Conservation (phyloP, 129 eudicot genomes). For the Artemisia tridentata region DNA sequence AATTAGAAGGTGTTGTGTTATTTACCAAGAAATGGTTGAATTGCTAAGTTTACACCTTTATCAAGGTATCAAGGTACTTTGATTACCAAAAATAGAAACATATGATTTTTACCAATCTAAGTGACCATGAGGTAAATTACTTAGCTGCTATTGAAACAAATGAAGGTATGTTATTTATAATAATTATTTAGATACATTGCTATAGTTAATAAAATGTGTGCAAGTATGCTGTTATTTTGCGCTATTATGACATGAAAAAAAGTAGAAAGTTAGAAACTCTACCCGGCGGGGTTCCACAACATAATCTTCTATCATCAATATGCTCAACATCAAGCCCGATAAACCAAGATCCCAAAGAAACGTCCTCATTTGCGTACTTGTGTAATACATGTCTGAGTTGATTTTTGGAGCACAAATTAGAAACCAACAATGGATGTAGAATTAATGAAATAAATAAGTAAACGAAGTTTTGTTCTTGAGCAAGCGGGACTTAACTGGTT, state of each 20-base stretch:
- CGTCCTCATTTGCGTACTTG: slow-evolving; percentile 88
- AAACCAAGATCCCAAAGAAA: slow-evolving; percentile 88
- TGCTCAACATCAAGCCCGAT: slow-evolving; percentile 84
- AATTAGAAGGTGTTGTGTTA: not conserved
- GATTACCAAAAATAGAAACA: too few relatives aligned
- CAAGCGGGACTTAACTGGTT: slow-evolving; percentile 62
- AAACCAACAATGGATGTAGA: not conserved
- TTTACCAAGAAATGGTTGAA: not conserved
- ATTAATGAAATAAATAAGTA: not conserved
- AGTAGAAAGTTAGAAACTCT: slow-evolving; percentile 20
- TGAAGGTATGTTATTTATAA: too few relatives aligned
- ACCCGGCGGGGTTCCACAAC: slow-evolving; percentile 94
- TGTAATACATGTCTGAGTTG: slow-evolving; percentile 69
- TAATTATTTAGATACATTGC: too few relatives aligned
- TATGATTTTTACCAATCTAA: too few relatives aligned
- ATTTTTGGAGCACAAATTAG: slow-evolving; percentile 14
- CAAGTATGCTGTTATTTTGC: too few relatives aligned
- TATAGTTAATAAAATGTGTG: too few relatives aligned
- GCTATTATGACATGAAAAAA: too few relatives aligned
- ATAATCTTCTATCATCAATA: slow-evolving; percentile 80
- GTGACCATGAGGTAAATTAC: too few relatives aligned
- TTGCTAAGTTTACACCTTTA: not conserved
- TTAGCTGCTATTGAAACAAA: too few relatives aligned
- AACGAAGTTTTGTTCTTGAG: not conserved
- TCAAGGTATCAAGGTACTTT: too few relatives aligned